Percentiles rank a stretch among this genome's conserved stretches.
These are phyloP conservation scores for Endotrypanum monterogeii DNA, from an alignment of 208 protist genomes.

Conservation along the genomic window DNA sequence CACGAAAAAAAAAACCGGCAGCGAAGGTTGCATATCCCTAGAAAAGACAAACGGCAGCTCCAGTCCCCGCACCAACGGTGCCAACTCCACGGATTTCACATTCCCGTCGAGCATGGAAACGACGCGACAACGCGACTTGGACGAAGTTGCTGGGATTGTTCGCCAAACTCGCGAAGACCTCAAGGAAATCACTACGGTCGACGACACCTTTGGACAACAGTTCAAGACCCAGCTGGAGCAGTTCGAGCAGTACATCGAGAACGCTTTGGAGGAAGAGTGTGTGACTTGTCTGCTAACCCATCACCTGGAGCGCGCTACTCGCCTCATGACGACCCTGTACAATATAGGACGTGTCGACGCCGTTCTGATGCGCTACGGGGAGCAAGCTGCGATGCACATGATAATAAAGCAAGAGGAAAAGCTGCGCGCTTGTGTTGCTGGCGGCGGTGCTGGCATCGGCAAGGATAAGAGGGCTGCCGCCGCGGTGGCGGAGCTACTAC, in stretches of 20 bases:
- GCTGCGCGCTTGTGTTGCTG: constrained; percentile 17
- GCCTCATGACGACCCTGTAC: constrained; percentile 57
- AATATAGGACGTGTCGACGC: constrained; percentile 64
- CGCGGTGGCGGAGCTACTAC: constrained; percentile 28
- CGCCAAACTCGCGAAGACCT: constrained; percentile 46
- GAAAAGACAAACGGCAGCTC: not conserved
- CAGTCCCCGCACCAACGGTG: not conserved
- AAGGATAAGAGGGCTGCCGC: not conserved
- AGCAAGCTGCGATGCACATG: constrained; percentile 32
- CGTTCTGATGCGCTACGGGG: constrained; percentile 56
- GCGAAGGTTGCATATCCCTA: not conserved
- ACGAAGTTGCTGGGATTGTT: constrained; percentile 27
- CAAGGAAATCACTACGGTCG: constrained; percentile 49
- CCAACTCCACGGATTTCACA: not conserved
- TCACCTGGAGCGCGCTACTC: constrained; percentile 45
- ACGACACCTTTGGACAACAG: constrained; percentile 62
- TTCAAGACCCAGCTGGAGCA: constrained; percentile 49
- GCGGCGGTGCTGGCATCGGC: not conserved
- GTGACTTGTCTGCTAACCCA: constrained; percentile 40
- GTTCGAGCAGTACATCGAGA: constrained; percentile 63
- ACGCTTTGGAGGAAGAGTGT: constrained; percentile 66
- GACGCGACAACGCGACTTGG: constrained; percentile 21
- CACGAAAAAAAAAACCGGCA: not conserved
- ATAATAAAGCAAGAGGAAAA: constrained; percentile 27
- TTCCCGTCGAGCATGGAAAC: not conserved